Evolutionary conservation across 192 early-diverging fungal genomes (phyloP).

Genomic region (Ramicandelaber brevisporus): DNA sequence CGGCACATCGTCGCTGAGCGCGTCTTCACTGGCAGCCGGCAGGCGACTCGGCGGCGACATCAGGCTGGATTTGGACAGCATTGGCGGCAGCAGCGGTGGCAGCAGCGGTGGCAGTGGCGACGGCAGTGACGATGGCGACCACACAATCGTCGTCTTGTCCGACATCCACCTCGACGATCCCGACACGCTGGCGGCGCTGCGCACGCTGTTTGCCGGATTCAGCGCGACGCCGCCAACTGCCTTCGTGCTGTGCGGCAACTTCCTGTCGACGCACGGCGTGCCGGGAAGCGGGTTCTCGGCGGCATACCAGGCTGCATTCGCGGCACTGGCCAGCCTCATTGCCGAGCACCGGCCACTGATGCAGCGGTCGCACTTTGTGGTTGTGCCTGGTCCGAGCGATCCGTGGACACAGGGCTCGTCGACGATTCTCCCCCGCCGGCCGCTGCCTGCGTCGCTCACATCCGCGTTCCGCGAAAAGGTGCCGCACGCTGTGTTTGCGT

Average conservation of each 20-base stretch:
- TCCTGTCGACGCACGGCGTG: slow-evolving; percentile 45
- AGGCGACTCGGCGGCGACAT: too few relatives aligned
- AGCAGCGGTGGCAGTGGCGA: too few relatives aligned
- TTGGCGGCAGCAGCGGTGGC: too few relatives aligned
- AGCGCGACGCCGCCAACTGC: slow-evolving; percentile 41
- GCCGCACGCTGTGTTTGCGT: slow-evolving; percentile 33
- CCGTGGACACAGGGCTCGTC: slow-evolving; percentile 47
- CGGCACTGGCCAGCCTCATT: slow-evolving; percentile 13
- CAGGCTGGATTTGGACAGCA: too few relatives aligned
- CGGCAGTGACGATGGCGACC: too few relatives aligned
- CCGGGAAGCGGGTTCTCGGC: slow-evolving; percentile 26
- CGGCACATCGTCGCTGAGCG: slow-evolving; percentile 14
- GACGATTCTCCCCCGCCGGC: too few relatives aligned
- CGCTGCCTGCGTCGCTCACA: slow-evolving; percentile 45
- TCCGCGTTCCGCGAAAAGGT: slow-evolving; percentile 30
- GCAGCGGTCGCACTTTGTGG: slow-evolving; percentile 38
- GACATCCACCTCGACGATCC: slow-evolving; percentile 75
- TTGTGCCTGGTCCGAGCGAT: slow-evolving; percentile 74
- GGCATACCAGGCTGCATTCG: slow-evolving; percentile 25
- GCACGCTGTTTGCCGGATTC: slow-evolving; percentile 49
- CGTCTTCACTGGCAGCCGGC: too few relatives aligned
- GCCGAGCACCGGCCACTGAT: slow-evolving; percentile 10
- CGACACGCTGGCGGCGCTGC: slow-evolving; percentile 42
- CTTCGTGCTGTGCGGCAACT: slow-evolving; percentile 74
- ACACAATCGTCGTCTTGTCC: slow-evolving; percentile 53